Conservation (phyloP, 176 grass and related monocot species). For the Typha latifolia region DNA sequence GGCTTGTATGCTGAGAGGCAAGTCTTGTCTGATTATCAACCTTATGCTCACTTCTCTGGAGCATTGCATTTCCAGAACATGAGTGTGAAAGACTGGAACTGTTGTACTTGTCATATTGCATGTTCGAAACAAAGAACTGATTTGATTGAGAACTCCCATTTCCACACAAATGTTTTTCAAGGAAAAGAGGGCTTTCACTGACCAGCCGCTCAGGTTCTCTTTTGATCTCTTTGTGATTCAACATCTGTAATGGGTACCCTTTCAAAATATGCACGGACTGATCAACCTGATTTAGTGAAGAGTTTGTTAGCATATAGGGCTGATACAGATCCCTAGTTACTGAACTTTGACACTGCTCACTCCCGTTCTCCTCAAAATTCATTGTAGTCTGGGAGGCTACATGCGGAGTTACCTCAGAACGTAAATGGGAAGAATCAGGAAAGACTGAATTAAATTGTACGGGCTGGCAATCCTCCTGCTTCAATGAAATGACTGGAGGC, state of each 20-base stretch:
- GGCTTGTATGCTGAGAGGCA: constrained; percentile 23
- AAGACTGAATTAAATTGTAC: constrained; percentile 24
- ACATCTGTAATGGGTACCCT: constrained; percentile 31
- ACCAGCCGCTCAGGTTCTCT: constrained; percentile 17
- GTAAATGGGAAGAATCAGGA: constrained; percentile 39
- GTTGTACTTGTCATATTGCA: constrained; percentile 34
- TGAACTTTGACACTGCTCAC: constrained; percentile 13
- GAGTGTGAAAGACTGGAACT: neutral
- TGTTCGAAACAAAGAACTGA: constrained; percentile 33
- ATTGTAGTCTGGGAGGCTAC: constrained; percentile 35
- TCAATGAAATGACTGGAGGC: constrained; percentile 17
- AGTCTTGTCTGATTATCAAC: constrained; percentile 15
- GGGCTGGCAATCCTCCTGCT: constrained; percentile 30
- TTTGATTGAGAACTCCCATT: constrained; percentile 27
- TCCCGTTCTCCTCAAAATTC: constrained; percentile 38
- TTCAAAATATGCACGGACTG: constrained; percentile 20
- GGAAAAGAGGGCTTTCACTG: constrained; percentile 18
- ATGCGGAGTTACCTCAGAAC: constrained; percentile 37
- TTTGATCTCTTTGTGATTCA: constrained; percentile 27
- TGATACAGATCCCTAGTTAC: constrained; percentile 31
- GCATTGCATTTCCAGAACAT: constrained; percentile 11
- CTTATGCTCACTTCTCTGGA: constrained; percentile 4
- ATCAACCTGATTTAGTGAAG: constrained; percentile 27
- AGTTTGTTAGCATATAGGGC: constrained; percentile 31
- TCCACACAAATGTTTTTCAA: constrained; percentile 24